Conservation (phyloP, 1,139 yeast species). For the Geotrichum restrictum region DNA sequence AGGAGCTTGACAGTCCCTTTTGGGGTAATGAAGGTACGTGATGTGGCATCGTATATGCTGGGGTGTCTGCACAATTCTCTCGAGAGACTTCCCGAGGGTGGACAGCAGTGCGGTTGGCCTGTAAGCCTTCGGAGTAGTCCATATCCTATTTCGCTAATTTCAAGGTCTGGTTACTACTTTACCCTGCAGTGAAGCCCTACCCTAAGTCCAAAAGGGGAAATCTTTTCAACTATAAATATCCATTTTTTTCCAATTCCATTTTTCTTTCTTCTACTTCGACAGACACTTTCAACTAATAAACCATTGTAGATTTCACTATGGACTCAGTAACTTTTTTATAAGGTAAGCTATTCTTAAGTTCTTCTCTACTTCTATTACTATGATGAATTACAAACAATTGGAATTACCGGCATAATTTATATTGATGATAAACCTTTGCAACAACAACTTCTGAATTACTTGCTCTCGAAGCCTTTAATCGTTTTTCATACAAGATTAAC, state of each 20-base stretch:
- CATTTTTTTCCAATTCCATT: not conserved
- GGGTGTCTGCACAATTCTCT: no score
- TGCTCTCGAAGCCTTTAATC: not conserved
- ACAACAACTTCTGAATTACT: conserved; percentile 14
- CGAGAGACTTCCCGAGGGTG: no score
- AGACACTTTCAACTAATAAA: no score
- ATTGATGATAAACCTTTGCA: conserved; percentile 19
- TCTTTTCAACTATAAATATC: not conserved
- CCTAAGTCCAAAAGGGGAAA: not conserved
- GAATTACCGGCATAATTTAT: conserved; percentile 21
- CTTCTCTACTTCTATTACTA: not conserved
- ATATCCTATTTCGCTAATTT: no score
- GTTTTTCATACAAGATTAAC: not conserved
- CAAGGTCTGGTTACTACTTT: no score
- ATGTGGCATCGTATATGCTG: no score
- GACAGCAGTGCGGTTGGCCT: no score
- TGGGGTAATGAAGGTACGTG: no score
- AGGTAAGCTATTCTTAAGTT: not conserved
- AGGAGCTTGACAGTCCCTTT: no score
- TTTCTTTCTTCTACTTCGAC: not conserved
- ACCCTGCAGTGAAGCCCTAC: not conserved
- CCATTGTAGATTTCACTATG: not conserved
- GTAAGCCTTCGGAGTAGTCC: no score
- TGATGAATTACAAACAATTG: conserved; percentile 19
- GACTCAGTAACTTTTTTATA: not conserved